phyloP scores from a whole-genome alignment of 2,329 filamentous ascomycete species.

The Colletotrichum acutatum region DNA sequence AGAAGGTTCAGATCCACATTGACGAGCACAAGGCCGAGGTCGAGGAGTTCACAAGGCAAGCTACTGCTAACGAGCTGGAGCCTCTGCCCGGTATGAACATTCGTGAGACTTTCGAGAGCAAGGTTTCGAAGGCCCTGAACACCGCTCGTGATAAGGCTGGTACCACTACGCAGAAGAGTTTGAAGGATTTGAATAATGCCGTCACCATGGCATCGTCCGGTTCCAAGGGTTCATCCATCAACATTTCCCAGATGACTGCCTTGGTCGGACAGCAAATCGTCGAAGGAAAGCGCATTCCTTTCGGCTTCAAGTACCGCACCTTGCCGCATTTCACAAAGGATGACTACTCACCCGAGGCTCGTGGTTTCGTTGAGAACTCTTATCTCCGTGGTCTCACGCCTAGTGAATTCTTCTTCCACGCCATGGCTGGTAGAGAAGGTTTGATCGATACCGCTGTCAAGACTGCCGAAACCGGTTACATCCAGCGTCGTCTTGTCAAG shows the following conservation, averaged over 20 bases:
- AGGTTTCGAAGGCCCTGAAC: conserved; percentile 94
- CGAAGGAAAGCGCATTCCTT: conserved; percentile 98
- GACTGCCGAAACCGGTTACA: conserved; percentile 98
- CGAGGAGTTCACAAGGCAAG: conserved; percentile 76
- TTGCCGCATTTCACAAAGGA: conserved; percentile 99
- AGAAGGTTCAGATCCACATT: conserved; percentile 85
- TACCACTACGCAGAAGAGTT: conserved; percentile 88
- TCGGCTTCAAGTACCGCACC: conserved; percentile 98
- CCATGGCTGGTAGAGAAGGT: conserved; percentile 99
- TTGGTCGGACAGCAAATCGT: conserved; percentile 98
- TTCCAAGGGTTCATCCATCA: conserved; percentile 98
- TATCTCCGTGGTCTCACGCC: conserved; percentile 96
- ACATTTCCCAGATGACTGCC: conserved; percentile 99
- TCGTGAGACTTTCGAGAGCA: conserved; percentile 97
- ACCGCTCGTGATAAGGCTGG: conserved; percentile 96
- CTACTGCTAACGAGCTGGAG: conserved; percentile 89
- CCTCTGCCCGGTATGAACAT: conserved; percentile 98
- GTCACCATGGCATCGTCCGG: conserved; percentile 96
- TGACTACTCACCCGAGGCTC: conserved; percentile 96
- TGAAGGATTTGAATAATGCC: conserved; percentile 97
- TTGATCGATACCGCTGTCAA: conserved; percentile 99
- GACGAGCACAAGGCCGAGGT: conserved; percentile 85
- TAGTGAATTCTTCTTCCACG: conserved; percentile 99
- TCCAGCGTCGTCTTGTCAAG: conserved; percentile 97
- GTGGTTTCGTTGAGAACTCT: conserved; percentile 98